Base-by-base conservation (phyloP, 2,329 filamentous ascomycete species). In the Massarina eburnea region DNA sequence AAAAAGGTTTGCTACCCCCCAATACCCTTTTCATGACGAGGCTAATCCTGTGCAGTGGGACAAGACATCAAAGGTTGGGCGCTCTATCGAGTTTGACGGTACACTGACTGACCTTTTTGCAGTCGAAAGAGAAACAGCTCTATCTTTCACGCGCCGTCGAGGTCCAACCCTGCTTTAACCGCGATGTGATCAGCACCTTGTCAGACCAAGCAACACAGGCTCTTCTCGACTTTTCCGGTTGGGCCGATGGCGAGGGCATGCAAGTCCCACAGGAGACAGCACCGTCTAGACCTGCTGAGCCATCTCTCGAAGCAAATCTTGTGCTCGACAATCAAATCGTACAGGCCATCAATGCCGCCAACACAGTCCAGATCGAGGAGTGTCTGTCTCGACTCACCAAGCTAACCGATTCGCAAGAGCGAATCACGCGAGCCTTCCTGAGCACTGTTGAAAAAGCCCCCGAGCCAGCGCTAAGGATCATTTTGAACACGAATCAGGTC, bases 161-260 rank as follows among this genome's bases (percentile, higher is more conserved):
- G 71, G 91, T 97, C 7, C 94, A 97, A 64, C 94, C 94, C 6
- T 97, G 95, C 71, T 99, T 97, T 80, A 97, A 99, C 71, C 86
- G 92, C 36, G 89, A 95, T 55, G 91, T 97, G 58, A 95, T 99
- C 64, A 95, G 91, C 71, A 92, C 95, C 64, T 80, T 99, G 9
- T 96, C 94, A 4, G 94, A 99, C 58, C 91, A 96, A 73, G 94
- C 94, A 8, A 97, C 94, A 0, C 96, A 91, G n/a, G 95, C 91
- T 59, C 76, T 96, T 29, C 86, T 97, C 58, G 94, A 97, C 66
- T 83, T 97, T 37, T 92, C 92, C 42, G 94, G 92, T 27, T 97
- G 92, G 92, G 91, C 91, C 17, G 94, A 99, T 71, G 94, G 94
- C 18, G 94, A 97, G 60, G 88, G 95, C 68, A 86, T 97, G 62